Base-by-base conservation (phyloP, 1,139 yeast species). In the Pichiaceae sp. region DNA sequence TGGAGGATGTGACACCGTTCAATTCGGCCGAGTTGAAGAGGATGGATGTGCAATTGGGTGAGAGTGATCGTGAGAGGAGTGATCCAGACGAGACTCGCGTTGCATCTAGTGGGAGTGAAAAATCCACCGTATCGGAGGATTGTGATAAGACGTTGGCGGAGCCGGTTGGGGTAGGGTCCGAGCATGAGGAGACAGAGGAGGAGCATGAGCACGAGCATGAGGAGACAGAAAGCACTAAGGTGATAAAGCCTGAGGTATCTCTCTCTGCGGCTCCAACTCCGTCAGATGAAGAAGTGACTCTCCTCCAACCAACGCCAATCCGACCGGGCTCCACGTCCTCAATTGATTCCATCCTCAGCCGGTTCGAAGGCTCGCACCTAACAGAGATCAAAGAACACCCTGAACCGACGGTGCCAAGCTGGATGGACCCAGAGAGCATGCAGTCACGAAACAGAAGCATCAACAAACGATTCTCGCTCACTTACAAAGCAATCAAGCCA, bases 281-380 rank as follows among this genome's bases (percentile, higher is more conserved):
- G n/a, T n/a, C n/a, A n/a, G n/a, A n/a, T n/a, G n/a, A n/a, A n/a
- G n/a, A n/a, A n/a, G n/a, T 9, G 17, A 15, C 31, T 17, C 17
- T 33, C 9, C 16, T 8, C 17, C 52, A 45, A 30, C 52, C 55
- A 15, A 44, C 38, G 17, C 52, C 53, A 2, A 30, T 47, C 20
- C 38, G 50, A 26, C 44, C 50, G 2, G 30, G 32, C 32, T 43
- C 49, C 3, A 31, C 57, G 1, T 69, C 76, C 2, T 63, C 72
- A 1, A 59, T 72, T 60, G 80, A 74, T 48, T 64, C 75, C 2
- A 57, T 73, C 15, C 53, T 75, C 14, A 78, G 72, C 41, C 73
- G 68, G 42, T 73, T 72, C 45, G 74, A 71, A 41, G 70, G 14
- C 7, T 11, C 24, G 11, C 7, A 7, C 9, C 24, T 11, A 11